Conservation (phyloP, 2,329 filamentous ascomycete genomes). For the Fusarium concolor region DNA sequence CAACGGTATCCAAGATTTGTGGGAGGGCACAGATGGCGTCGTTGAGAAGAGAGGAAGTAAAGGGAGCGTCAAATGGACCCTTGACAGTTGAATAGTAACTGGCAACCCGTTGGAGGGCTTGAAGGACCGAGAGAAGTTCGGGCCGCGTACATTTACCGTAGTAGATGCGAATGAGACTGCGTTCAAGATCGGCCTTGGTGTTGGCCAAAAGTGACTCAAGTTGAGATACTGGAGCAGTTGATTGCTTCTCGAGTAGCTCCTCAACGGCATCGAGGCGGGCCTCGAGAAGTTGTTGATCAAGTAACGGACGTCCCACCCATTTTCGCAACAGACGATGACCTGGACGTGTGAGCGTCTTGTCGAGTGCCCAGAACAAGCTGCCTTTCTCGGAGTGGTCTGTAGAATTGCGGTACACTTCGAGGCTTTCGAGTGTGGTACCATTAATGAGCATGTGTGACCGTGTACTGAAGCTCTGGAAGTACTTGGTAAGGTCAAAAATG, state of each 20-base stretch:
- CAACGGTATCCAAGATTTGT: slow-evolving; percentile 77
- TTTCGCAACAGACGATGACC: slow-evolving; percentile 89
- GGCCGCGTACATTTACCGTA: slow-evolving; percentile 95
- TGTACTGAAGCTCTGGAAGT: slow-evolving; percentile 95
- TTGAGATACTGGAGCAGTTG: slow-evolving; percentile 76
- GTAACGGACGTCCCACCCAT: slow-evolving; percentile 92
- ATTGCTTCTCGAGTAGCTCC: slow-evolving; percentile 79
- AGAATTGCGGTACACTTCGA: slow-evolving; percentile 95
- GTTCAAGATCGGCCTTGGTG: slow-evolving; percentile 86
- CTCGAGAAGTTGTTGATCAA: slow-evolving; percentile 80
- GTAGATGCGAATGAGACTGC: slow-evolving; percentile 93
- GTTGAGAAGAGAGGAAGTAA: slow-evolving; percentile 75
- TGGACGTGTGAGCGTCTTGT: slow-evolving; percentile 91
- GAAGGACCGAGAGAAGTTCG: slow-evolving; percentile 85
- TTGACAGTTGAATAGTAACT: slow-evolving; percentile 79
- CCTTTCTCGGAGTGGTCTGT: slow-evolving; percentile 88
- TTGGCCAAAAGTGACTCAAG: slow-evolving; percentile 77
- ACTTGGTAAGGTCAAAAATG: slow-evolving; percentile 95
- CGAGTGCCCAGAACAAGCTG: slow-evolving; percentile 94
- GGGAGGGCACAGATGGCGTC: slow-evolving; percentile 81
- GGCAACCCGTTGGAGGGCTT: slow-evolving; percentile 85
- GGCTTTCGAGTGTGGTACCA: slow-evolving; percentile 90
- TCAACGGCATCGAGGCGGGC: slow-evolving; percentile 86
- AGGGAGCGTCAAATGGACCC: slow-evolving; percentile 74
- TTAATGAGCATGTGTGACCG: slow-evolving; percentile 96